Base-by-base conservation (phyloP, 192 early-diverging fungal species). In the Mortierella claussenii region DNA sequence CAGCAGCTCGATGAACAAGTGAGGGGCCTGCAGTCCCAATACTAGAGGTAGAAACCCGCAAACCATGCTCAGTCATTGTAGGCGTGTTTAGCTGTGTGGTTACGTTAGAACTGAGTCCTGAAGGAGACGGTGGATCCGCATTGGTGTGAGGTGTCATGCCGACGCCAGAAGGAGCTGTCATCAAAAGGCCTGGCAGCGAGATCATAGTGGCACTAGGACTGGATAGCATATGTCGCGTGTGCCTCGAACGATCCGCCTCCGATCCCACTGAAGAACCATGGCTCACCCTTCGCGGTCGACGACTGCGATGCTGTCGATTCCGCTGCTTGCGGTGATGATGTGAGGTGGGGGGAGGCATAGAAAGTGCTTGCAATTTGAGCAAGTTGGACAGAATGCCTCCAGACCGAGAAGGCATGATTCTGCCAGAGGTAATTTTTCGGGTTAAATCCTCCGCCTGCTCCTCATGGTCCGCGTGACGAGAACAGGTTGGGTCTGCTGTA, bases 351-450 rank as follows among this genome's bases (percentile, higher is more conserved):
- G 59, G 55, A 28, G 73, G 65, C 21, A 60, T 34, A 2, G 64
- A 66, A 7, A 76, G 53, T 21, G 58, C 65, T 11, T 76, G 73
- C 4, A 76, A 28, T 36, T 64, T 60, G 44, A 76, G 58, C 10
- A 76, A 33, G 37, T 76, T 76, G 3, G 73, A 76, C 8, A 76
- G 65, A 23, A 76, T 76, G 15, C 73, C 73, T 24, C 73, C 73
- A 15, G 64, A 56, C 13, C 28, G 45, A 5, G 73, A 17, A 6
- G 52, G 32, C 9, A 15, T 20, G 1, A 42, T 18, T 31, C 57
- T 57, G 20, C 26, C 42, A 4, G 62, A 21, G 2, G 43, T 40
- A 8, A 65, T 65, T 26, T 65, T 59, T 7, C 20, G 36, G 18
- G 58, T 37, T 26, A 67, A 28, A 9, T 48, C 48, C 2, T 61